Evolutionary conservation across 352 stramenopile species (phyloP).

Genomic region (Plasmopara halstedii): DNA sequence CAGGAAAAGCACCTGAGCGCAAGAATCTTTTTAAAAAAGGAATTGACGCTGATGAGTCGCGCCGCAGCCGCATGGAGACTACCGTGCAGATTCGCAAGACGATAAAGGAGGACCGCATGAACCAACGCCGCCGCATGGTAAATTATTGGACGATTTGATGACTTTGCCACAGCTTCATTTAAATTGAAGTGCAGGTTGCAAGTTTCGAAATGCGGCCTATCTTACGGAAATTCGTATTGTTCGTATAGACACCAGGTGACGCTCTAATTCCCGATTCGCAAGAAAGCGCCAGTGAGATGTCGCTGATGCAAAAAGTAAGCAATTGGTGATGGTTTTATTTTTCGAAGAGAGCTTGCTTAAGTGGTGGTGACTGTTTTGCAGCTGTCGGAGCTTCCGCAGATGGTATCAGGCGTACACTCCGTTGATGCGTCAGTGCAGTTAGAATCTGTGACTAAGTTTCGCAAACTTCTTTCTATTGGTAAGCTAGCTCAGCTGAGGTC

Average conservation of each 20-base stretch:
- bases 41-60: conserved; percentile 70
- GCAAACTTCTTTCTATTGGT: conserved; percentile 97
- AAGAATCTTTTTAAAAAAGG: conserved; percentile 77
- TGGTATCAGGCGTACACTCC: conserved; percentile 91
- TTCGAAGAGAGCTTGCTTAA: too few relatives aligned
- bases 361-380: conserved; percentile 22
- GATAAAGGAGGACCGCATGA: conserved; percentile 76
- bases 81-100: conserved; percentile 82
- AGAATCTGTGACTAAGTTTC: conserved; percentile 97
- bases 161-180: background rate
- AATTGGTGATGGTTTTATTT: conserved; percentile 1
- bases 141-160: background rate
- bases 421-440: conserved; percentile 88
- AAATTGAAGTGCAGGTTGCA: background rate
- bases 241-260: conserved; percentile 16
- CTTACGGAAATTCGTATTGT: conserved; percentile 6
- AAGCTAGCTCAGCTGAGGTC: conserved; percentile 2
- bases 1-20: conserved; percentile 59
- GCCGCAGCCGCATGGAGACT: conserved; percentile 64
- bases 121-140: conserved; percentile 72
- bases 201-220: too few relatives aligned
- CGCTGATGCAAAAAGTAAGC: conserved; percentile 45
- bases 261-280: too few relatives aligned
- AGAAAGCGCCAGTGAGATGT: conserved; percentile 47
- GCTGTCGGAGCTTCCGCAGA: conserved; percentile 91